Evolutionary conservation across 2,329 filamentous ascomycete genomes (phyloP), one percentile per base, ranked within the genome.

Genomic region (Apiospora malaysiana): DNA sequence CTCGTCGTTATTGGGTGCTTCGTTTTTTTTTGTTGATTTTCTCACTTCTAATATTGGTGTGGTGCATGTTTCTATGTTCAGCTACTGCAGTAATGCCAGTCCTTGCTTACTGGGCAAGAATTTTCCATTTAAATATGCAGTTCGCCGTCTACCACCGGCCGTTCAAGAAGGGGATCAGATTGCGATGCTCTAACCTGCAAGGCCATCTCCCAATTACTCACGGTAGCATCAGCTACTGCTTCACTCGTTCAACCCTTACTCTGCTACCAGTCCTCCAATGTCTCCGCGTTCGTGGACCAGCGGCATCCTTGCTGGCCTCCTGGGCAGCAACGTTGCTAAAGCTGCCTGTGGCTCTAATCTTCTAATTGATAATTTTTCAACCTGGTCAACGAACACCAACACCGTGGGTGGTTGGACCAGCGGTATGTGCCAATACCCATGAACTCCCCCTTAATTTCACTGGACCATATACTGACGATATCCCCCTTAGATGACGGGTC

Each of bases 401-500:
- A 78, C 76, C 63, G 74, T 81, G 4, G 78, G 77, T 4, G 76
- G 78, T 67, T 82, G 77, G 74, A 82, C 81, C 25, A 81, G 79
- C 75, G 81, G 81, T 82, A 72, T 72, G 78, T 27, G 9, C 9
- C 3, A 16, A 42, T 23, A 9, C 9, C 25, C n/a, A 23, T 9
- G 9, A 25, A 10, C 9, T 46, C 27, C 8, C 21, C 43, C 25
- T 21, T 23, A 73, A 32, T 18, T 10, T 3, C 12, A 43, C 42
- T 12, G 9, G 21, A 45, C 1, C 7, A 68, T n/a, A 23, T 37
- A 47, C 66, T 42, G 23, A 32, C 1, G 59, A 69, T 23, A 25
- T 9, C 9, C 18, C 18, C 25, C 42, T 12, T 72, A 88, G 86
- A 88, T 73, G 87, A 89, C 79, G 83, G 79, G 18, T 81, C 82